Conservation (phyloP, 805 yeast genomes). For the Starmerella ratchasimensis region DNA sequence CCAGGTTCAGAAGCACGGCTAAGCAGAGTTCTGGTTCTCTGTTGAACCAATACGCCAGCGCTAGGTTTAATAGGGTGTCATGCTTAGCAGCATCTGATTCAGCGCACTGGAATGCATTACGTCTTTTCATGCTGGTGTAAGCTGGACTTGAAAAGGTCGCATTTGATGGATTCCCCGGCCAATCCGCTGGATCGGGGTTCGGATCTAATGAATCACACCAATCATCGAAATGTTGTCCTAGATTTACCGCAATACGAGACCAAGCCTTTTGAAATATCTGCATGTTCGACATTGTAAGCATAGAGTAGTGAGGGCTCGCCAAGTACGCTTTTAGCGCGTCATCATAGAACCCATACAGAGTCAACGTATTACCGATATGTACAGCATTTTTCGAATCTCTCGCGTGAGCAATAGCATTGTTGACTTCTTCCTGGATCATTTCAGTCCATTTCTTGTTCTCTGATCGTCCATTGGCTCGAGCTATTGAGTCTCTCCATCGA, state of each 20-base stretch:
- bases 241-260: conserved; percentile 4
- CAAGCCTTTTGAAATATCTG: conserved; percentile 10
- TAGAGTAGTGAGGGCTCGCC: not conserved
- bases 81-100: too few relatives aligned
- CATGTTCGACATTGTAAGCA: conserved; percentile 8
- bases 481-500: conserved; percentile 5
- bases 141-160: too few relatives aligned
- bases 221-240: not conserved
- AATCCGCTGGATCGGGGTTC: too few relatives aligned
- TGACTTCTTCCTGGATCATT: not conserved
- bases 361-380: conserved; percentile 2
- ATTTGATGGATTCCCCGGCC: too few relatives aligned
- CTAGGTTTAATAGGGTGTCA: conserved; percentile 7
- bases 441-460: not conserved
- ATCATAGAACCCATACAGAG: conserved; percentile 8
- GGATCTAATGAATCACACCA: not conserved
- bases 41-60: conserved; percentile 10
- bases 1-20: conserved; percentile 7
- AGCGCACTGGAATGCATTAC: too few relatives aligned
- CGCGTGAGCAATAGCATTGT: conserved; percentile 3
- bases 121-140: too few relatives aligned
- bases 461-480: not conserved
- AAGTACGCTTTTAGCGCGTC: conserved; percentile 9
- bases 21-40: conserved; percentile 9
- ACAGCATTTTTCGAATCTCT: conserved; percentile 1